These are phyloP conservation scores for Cordyceps tenuipes DNA, from an alignment of 2,329 filamentous ascomycete genomes.

Conservation along the genomic window DNA sequence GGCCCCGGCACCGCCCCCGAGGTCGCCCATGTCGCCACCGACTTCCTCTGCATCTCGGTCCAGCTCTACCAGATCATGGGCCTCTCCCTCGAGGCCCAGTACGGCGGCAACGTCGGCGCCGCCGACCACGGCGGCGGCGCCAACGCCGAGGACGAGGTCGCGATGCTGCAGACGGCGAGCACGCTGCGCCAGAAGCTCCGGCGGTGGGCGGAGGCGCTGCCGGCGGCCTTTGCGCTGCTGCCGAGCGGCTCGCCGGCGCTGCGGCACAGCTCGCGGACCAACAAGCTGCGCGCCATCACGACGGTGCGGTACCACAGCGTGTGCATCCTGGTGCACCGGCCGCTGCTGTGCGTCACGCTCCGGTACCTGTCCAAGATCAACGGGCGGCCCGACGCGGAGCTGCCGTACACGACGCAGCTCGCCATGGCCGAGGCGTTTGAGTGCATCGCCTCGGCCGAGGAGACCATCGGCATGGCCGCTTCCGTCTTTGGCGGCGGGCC, in stretches of 20 bases:
- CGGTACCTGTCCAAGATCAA: slow-evolving; percentile 8
- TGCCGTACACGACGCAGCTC: slow-evolving; percentile 16
- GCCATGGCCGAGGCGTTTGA: slow-evolving; percentile 13
- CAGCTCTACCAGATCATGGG: slow-evolving; percentile 12
- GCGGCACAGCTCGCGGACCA: slow-evolving; percentile 16
- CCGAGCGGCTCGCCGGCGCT: slow-evolving; percentile 16
- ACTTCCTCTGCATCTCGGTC: slow-evolving; percentile 7
- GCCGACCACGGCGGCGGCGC: background rate
- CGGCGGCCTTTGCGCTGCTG: slow-evolving; percentile 20
- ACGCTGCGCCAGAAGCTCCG: slow-evolving; percentile 20
- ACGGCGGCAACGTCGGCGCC: slow-evolving; percentile 7
- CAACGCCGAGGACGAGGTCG: slow-evolving; percentile 3
- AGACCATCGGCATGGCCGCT: slow-evolving; percentile 17
- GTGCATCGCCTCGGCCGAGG: slow-evolving; percentile 19
- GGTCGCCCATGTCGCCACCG: background rate
- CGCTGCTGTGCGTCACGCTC: slow-evolving; percentile 15
- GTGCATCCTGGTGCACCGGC: slow-evolving; percentile 24
- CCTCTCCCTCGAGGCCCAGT: slow-evolving; percentile 9
- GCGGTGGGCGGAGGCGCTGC: slow-evolving; percentile 28
- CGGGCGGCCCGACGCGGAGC: background rate
- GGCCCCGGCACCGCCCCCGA: background rate
- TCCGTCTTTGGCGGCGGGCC: slow-evolving; percentile 9
- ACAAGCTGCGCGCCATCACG: slow-evolving; percentile 32
- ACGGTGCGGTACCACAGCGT: slow-evolving; percentile 26
- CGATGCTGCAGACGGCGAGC: slow-evolving; percentile 9